These are phyloP conservation scores for Puya raimondii DNA, from an alignment of 176 grass and related monocot species.

Conservation along the genomic window DNA sequence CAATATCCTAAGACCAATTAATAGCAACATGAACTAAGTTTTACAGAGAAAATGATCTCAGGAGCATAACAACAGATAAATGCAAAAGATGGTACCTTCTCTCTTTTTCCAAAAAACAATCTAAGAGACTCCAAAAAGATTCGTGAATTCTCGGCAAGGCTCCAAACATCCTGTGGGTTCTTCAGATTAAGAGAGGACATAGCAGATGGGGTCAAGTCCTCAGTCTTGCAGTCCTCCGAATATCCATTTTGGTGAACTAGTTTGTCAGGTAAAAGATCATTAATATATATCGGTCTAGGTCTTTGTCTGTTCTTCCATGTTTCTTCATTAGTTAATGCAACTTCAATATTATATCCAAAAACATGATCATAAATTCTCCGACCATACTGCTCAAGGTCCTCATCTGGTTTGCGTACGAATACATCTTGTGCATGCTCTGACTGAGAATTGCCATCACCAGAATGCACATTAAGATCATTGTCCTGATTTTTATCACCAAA, in stretches of 20 bases:
- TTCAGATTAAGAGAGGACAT: constrained; percentile 67
- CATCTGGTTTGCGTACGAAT: constrained; percentile 47
- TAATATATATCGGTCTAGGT: constrained; percentile 62
- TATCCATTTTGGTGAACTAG: constrained; percentile 41
- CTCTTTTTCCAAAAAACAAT: constrained; percentile 81
- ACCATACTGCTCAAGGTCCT: constrained; percentile 64
- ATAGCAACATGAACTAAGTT: not conserved
- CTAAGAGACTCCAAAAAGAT: constrained; percentile 79
- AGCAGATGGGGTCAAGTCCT: constrained; percentile 39
- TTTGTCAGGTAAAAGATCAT: constrained; percentile 45
- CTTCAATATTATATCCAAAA: constrained; percentile 85
- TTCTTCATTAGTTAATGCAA: constrained; percentile 72
- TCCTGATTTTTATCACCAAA: constrained; percentile 94
- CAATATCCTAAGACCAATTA: constrained; percentile 57
- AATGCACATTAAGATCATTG: constrained; percentile 87
- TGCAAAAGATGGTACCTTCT: constrained; percentile 37
- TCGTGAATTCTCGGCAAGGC: constrained; percentile 73
- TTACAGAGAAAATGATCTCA: not conserved
- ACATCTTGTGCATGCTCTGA: constrained; percentile 44
- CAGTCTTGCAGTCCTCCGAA: constrained; percentile 16
- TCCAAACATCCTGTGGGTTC: constrained; percentile 93
- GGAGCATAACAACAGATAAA: not conserved
- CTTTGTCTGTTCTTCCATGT: constrained; percentile 82
- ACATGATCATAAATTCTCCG: constrained; percentile 85
- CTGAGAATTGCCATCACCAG: constrained; percentile 45